phyloP scores from a whole-genome alignment of 2,329 filamentous ascomycete species.

The Fusarium xylarioides region DNA sequence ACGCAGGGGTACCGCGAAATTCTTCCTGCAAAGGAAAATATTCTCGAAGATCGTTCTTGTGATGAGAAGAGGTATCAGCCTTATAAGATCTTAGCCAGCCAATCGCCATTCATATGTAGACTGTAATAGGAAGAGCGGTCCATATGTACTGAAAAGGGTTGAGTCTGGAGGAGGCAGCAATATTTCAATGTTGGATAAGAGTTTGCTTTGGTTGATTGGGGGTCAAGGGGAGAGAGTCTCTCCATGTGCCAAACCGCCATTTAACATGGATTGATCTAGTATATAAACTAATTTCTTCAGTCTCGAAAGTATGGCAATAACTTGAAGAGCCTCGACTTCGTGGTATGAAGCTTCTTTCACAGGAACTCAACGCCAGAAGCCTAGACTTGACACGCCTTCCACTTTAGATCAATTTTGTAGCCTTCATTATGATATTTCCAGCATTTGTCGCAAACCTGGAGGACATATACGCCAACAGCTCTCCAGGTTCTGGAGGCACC shows the following conservation, averaged over 20 bases:
- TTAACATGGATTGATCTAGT: background rate
- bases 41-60: background rate
- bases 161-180: background rate
- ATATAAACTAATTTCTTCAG: background rate
- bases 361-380: too few species aligned
- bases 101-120: background rate
- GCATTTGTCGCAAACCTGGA: slow-evolving; percentile 11
- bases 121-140: background rate
- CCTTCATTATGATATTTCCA: slow-evolving; percentile 16
- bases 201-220: background rate
- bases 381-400: too few species aligned
- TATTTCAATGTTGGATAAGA: too few species aligned
- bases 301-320: background rate
- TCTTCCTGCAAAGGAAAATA: background rate
- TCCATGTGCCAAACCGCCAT: rapidly evolving
- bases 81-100: background rate
- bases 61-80: background rate
- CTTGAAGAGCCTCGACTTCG: background rate
- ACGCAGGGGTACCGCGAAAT: background rate
- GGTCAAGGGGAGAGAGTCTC: background rate
- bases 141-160: background rate
- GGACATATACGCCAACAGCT: background rate
- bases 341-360: background rate
- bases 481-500: background rate
- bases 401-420: background rate